Evolutionary conservation across 2,329 filamentous ascomycete species (phyloP).

Genomic region (Colletotrichum godetiae): DNA sequence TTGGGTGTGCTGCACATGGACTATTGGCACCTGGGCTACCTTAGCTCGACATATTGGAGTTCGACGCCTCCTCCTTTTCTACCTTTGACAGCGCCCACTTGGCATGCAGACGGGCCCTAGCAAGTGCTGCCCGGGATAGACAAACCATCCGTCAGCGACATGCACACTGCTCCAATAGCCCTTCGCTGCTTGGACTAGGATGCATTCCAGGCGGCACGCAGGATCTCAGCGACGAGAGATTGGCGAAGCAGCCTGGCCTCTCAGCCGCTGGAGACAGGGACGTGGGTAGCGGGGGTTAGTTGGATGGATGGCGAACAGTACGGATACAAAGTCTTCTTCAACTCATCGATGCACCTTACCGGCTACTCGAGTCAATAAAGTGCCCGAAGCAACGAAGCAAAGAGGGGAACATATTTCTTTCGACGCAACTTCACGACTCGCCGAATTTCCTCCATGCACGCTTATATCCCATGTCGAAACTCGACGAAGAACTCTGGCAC

Average conservation of each 20-base stretch:
- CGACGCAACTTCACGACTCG: slow-evolving; percentile 30
- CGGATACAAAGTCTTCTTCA: background rate
- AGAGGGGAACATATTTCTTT: slow-evolving; percentile 11
- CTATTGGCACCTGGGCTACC: background rate
- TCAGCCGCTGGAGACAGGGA: slow-evolving; percentile 4
- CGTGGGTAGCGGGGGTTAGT: background rate
- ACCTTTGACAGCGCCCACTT: slow-evolving; percentile 21
- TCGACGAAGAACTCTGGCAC: background rate
- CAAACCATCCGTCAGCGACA: slow-evolving; percentile 16
- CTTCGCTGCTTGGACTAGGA: background rate
- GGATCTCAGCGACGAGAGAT: slow-evolving; percentile 33
- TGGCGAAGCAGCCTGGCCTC: slow-evolving; percentile 23
- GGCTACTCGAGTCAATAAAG: slow-evolving; percentile 18
- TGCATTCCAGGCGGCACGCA: background rate
- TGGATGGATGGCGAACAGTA: slow-evolving; percentile 1
- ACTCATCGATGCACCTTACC: background rate
- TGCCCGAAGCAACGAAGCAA: background rate
- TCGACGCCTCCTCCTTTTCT: background rate
- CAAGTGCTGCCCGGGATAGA: slow-evolving; percentile 26
- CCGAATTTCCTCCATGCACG: slow-evolving; percentile 1
- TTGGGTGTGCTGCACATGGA: background rate
- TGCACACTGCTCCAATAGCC: slow-evolving; percentile 18
- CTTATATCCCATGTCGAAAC: slow-evolving; percentile 20
- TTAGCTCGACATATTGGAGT: slow-evolving; percentile 6
- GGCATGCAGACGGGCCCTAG: slow-evolving; percentile 29